Evolutionary conservation across 345 rosid genomes (phyloP), one percentile per base, ranked within the genome.

Genomic region (Sapria himalayana): DNA sequence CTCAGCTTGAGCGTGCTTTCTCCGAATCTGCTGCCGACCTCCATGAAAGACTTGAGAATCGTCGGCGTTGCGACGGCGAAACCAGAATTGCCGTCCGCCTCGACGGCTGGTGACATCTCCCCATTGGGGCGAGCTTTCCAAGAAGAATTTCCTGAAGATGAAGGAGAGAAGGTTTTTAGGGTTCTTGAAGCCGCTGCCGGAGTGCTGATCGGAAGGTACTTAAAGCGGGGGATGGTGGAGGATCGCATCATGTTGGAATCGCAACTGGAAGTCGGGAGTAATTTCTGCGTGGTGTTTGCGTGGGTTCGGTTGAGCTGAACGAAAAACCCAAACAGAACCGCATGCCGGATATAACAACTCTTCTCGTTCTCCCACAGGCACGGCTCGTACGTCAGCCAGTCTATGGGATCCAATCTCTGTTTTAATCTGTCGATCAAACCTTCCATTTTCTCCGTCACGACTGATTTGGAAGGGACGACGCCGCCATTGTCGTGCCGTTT

Each of bases 351-450:
- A 55, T 84, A 89, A 13, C 93, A 70, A 56, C 79, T 94, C 58
- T 58, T 80, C 70, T 71, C 95, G 57, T 82, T 89, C 62, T 77
- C 98, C 91, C 93, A 73, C 21, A 89, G 73, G 62, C 74, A 80
- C 43, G 93, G 84, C 71, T 89, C 93, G 45, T 76, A 89, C 95
- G 98, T 89, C 27, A 69, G 92, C 98, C 98, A 79, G 55, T 89
- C 98, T 58, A 89, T 89, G 37, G 95, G 93, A 63, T 89, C 98
- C 69, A 89, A 61, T 60, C 76, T 74, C 56, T 77, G 77, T 12
- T 81, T 64, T 49, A 76, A 74, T 38, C 43, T 50, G 46, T 58
- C 52, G 37, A 73, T 66, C 48, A 89, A 44, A 37, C 66, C 81
- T 64, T 82, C 75, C 25, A 76, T 49, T 9, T 63, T 72, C 37